Percentiles rank a stretch among this genome's conserved stretches.
phyloP scores from a whole-genome alignment of 805 yeast species.

The Dipodascus albidus region DNA sequence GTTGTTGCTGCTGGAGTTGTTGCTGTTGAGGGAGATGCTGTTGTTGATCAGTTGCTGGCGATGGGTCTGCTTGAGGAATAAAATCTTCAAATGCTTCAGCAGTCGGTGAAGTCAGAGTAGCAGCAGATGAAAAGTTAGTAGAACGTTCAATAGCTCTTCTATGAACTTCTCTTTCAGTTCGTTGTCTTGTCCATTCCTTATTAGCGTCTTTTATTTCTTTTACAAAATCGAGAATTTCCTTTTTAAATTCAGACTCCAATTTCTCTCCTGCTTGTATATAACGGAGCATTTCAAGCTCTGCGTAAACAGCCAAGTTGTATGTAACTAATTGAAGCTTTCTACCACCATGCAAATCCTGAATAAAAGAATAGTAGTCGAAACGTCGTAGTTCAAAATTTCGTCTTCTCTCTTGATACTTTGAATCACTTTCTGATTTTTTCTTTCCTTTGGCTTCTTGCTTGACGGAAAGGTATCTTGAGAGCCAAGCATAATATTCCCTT shows the following conservation, averaged over 20 bases:
- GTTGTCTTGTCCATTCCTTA: constrained; percentile 28
- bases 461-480: constrained; percentile 30
- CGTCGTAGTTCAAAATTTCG: constrained; percentile 30
- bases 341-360: constrained; percentile 32
- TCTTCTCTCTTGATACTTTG: constrained; percentile 30
- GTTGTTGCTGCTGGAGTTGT: neutral
- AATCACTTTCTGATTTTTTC: constrained; percentile 25
- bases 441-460: constrained; percentile 24
- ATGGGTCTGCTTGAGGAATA: neutral
- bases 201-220: constrained; percentile 25
- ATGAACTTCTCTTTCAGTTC: constrained; percentile 28
- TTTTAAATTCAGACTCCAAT: constrained; percentile 19
- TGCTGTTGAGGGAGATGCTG: neutral
- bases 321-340: constrained; percentile 30
- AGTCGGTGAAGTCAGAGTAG: constrained; percentile 3
- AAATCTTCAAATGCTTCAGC: constrained; percentile 1
- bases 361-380: constrained; percentile 30
- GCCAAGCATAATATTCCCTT: constrained; percentile 33
- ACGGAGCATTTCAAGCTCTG: constrained; percentile 24
- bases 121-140: neutral
- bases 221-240: constrained; percentile 23
- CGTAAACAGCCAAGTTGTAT: constrained; percentile 26
- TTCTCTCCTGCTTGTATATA: constrained; percentile 19
- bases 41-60: neutral
- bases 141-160: constrained; percentile 27